A percentile compares a stretch with the other conserved stretches of the same genome.
Conservation (phyloP, 208 protist genomes). For the Novymonas esmeraldas region DNA sequence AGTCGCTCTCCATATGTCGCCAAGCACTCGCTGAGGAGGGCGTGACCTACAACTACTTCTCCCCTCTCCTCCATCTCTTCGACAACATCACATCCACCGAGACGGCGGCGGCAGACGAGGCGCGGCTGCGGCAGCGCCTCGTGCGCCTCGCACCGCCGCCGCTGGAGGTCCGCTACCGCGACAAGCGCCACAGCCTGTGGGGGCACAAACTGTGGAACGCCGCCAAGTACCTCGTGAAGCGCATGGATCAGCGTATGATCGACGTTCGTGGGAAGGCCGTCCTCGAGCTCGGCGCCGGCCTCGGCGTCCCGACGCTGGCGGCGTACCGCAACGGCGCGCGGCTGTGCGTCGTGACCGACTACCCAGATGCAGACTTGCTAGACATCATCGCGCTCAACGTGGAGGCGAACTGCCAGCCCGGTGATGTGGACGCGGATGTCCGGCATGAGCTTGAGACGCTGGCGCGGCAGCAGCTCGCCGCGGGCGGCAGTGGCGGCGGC, state of each 20-base stretch:
- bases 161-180: constrained; percentile 65
- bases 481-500: no score
- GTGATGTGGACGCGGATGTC: constrained; percentile 49
- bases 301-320: constrained; percentile 77
- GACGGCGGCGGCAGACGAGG: constrained; percentile 4
- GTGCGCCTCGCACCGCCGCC: constrained; percentile 21
- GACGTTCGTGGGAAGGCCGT: constrained; percentile 72
- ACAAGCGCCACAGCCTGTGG: constrained; percentile 89
- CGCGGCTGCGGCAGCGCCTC: constrained; percentile 22
- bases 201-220: constrained; percentile 90
- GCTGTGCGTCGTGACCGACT: constrained; percentile 81
- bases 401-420: constrained; percentile 59
- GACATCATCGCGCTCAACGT: constrained; percentile 83
- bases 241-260: constrained; percentile 78
- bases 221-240: constrained; percentile 88
- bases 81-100: constrained; percentile 23
- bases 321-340: constrained; percentile 76
- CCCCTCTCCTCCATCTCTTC: constrained; percentile 52
- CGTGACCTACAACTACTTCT: constrained; percentile 49
- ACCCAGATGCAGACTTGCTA: constrained; percentile 77
- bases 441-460: constrained; percentile 16
- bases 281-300: constrained; percentile 87
- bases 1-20: constrained; percentile 56
- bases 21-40: constrained; percentile 48
- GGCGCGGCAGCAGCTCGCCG: constrained; percentile 8